Evolutionary conservation across 2,329 filamentous ascomycete genomes (phyloP).

Genomic region (Aurifilum marmelostoma): DNA sequence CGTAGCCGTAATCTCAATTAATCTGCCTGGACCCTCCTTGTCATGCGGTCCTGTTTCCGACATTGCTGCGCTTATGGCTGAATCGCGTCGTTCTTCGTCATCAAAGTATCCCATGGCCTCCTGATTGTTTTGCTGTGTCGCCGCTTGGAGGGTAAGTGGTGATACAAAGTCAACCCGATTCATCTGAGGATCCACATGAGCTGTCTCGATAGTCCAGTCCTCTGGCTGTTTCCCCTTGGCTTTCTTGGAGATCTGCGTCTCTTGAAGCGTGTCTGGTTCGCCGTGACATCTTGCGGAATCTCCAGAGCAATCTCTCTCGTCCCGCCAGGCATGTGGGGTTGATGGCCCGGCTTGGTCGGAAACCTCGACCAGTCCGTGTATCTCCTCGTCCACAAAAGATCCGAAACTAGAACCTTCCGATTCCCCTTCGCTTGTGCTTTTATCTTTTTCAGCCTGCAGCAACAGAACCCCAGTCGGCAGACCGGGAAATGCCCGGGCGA

Average conservation of each 20-base stretch:
- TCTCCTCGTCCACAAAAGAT: not conserved
- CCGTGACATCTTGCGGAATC: not conserved
- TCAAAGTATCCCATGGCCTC: constrained; percentile 1
- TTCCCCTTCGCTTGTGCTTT: not conserved
- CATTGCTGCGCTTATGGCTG: constrained; percentile 2
- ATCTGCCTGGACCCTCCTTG: not conserved
- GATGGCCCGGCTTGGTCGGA: not conserved
- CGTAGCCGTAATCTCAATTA: not conserved
- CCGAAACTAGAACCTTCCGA: not conserved
- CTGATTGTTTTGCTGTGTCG: constrained; percentile 1
- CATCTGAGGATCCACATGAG: not conserved
- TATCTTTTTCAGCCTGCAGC: not conserved
- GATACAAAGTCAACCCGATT: not conserved
- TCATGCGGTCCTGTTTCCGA: not conserved
- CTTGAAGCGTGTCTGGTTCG: not conserved
- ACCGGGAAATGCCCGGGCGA: not conserved
- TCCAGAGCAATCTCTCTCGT: not conserved
- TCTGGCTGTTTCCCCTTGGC: not conserved
- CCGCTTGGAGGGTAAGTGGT: not conserved
- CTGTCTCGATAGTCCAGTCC: not conserved
- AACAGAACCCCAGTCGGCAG: not conserved
- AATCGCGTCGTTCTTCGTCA: constrained; percentile 9
- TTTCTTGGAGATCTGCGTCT: not conserved
- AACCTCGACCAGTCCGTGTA: not conserved
- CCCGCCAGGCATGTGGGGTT: not conserved